Base-by-base conservation (phyloP, 352 stramenopile genomes). In the Peronospora destructor region DNA sequence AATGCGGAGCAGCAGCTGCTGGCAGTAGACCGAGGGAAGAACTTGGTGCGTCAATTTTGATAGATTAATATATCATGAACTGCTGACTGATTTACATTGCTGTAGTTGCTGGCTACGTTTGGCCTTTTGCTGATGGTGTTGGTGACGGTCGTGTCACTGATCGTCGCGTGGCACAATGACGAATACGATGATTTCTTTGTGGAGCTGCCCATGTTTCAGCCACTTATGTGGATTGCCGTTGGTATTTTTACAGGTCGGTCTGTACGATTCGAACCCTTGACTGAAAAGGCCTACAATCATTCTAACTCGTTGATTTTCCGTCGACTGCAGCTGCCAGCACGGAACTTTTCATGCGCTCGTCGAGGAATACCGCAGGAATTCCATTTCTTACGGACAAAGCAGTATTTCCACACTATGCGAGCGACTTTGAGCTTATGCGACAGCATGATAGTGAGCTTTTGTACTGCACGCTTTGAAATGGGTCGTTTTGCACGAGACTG, bases 161-260 rank as follows among this genome's bases (percentile, higher is more conserved):
- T 85, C 9, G 52, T 89, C 10, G 51, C 67, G 26, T 87, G 73
- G 76, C 72, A 63, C 28, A 84, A 56, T 34, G 73, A 84, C 9
- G 52, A 77, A n/a, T 0, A 59, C 7, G 26, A 40, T 3, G 14
- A 42, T 39, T 73, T 66, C 23, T 59, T 76, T 0, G 29, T 68
- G 17, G 68, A 88, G 21, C 52, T 88, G 37, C 76, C 77, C 11
- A 84, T 91, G 74, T 91, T 88, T 46, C 63, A 76, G 41, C 81
- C 81, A 14, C 65, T 91, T 10, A 76, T 90, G 67, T 89, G 80
- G 78, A 72, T 91, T 47, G 76, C 78, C 6, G 56, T 90, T 13
- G 81, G 81, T 29, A 82, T 91, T 51, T 80, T 91, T 44, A 81
- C 76, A 38, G 76, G 76, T 87, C 36, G 21, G 30, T 0, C 33